Conservation (phyloP, 2,329 filamentous ascomycete species). For the Aspergillus amoenus region DNA sequence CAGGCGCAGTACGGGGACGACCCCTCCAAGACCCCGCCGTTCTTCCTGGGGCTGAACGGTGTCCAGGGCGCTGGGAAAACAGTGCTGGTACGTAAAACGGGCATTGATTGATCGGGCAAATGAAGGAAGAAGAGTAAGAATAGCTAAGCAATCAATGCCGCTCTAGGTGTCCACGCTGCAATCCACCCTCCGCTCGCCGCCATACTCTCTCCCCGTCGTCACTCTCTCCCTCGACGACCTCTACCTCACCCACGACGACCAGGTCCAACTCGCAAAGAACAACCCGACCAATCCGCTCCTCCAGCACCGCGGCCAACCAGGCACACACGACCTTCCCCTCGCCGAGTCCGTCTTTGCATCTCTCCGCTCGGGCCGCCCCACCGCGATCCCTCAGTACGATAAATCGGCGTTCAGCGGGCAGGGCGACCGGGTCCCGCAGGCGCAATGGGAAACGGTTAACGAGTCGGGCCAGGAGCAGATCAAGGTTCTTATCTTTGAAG, state of each 20-base stretch:
- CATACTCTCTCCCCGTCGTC: constrained; percentile 62
- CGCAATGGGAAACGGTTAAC: constrained; percentile 60
- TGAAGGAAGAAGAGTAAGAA: background rate
- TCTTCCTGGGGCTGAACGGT: constrained; percentile 86
- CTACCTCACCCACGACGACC: constrained; percentile 72
- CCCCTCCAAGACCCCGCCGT: constrained; percentile 54
- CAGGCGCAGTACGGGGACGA: constrained; percentile 40
- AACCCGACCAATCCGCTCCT: constrained; percentile 73
- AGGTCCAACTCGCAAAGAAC: constrained; percentile 62
- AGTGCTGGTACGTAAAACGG: constrained; percentile 61
- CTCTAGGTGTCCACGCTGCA: constrained; percentile 61
- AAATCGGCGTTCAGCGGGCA: constrained; percentile 75
- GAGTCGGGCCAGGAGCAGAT: constrained; percentile 35
- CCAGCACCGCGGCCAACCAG: constrained; percentile 79
- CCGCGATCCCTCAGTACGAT: constrained; percentile 74
- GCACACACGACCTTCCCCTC: constrained; percentile 74
- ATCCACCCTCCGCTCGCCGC: constrained; percentile 56
- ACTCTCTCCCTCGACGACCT: constrained; percentile 87
- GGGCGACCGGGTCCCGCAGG: constrained; percentile 69
- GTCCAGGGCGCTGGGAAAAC: constrained; percentile 93
- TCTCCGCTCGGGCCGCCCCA: constrained; percentile 50
- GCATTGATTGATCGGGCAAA: too few relatives aligned
- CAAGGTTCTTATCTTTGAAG: constrained; percentile 76
- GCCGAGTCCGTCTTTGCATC: constrained; percentile 63
- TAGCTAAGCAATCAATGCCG: background rate